A percentile compares a stretch with the other conserved stretches of the same genome.
Evolutionary conservation across 2,329 filamentous ascomycete genomes (phyloP).

Genomic region (Cladosporium sp.): DNA sequence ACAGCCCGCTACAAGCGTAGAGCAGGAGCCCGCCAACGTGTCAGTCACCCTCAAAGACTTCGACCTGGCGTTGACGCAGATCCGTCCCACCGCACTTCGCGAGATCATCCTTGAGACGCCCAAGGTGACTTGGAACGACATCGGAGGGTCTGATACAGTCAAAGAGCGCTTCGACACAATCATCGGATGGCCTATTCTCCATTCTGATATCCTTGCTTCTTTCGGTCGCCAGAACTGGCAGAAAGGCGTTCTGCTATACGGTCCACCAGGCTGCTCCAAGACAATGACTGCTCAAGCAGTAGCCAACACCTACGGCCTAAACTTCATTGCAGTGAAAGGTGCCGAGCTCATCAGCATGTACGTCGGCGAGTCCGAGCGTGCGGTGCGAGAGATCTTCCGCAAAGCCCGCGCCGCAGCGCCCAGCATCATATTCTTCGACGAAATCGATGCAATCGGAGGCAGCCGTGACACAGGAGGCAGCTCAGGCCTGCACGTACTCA

Average conservation of each 20-base stretch:
- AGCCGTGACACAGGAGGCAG: constrained; percentile 46
- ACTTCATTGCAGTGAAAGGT: constrained; percentile 92
- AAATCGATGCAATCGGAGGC: constrained; percentile 78
- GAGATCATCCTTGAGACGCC: constrained; percentile 86
- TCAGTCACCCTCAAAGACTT: constrained; percentile 48
- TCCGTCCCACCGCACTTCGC: constrained; percentile 80
- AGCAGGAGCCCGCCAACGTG: neutral
- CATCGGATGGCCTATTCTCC: constrained; percentile 55
- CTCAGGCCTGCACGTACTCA: constrained; percentile 72
- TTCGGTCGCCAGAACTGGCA: constrained; percentile 53
- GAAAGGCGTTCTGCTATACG: constrained; percentile 84
- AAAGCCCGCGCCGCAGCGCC: constrained; percentile 81
- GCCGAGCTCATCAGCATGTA: constrained; percentile 95
- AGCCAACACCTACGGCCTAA: constrained; percentile 83
- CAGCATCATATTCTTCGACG: constrained; percentile 94
- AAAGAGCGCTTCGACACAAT: constrained; percentile 58
- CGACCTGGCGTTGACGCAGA: constrained; percentile 59
- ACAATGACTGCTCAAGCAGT: constrained; percentile 87
- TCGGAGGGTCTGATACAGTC: constrained; percentile 62
- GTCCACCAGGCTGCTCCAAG: constrained; percentile 91
- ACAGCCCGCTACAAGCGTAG: neutral
- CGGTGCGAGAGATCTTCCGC: constrained; percentile 77
- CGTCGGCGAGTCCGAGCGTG: constrained; percentile 87
- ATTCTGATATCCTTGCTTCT: constrained; percentile 47
- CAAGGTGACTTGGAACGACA: constrained; percentile 78